phyloP scores from a whole-genome alignment of 148 eudicot species.

The Fagopyrum homotropicum region DNA sequence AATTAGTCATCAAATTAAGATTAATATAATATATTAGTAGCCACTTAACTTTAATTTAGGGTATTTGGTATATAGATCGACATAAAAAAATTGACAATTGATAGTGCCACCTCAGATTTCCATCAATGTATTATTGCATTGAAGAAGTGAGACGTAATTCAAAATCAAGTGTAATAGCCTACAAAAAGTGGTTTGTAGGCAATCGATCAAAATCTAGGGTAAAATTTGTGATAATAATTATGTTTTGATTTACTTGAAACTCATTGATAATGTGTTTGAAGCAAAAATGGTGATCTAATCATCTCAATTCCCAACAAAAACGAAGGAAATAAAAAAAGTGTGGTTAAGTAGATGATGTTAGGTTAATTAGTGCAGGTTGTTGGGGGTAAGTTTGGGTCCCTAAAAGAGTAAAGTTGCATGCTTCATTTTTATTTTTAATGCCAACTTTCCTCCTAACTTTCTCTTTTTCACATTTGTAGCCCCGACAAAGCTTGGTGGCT shows the following conservation, averaged over 20 bases:
- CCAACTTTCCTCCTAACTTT: not conserved
- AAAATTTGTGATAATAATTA: not conserved
- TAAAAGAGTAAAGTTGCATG: not conserved
- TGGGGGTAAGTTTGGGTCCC: not conserved
- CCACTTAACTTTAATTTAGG: no score
- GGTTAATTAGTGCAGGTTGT: conserved; percentile 10
- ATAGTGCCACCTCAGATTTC: not conserved
- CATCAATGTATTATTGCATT: not conserved
- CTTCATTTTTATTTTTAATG: not conserved
- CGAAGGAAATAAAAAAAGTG: not conserved
- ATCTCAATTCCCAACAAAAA: not conserved
- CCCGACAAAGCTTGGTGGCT: conserved; percentile 2
- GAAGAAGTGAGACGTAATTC: not conserved
- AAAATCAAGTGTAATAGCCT: conserved; percentile 1
- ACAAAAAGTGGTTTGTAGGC: not conserved
- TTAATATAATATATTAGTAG: not conserved
- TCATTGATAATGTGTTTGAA: not conserved
- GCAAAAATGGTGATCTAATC: not conserved
- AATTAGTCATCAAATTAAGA: not conserved
- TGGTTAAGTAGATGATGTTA: conserved; percentile 9
- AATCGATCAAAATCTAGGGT: not conserved
- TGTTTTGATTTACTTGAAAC: not conserved
- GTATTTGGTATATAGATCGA: no score
- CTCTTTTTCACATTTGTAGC: not conserved
- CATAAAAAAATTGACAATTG: no score